Conservation (phyloP, 2,329 filamentous ascomycete genomes). For the Blumeria graminis region DNA sequence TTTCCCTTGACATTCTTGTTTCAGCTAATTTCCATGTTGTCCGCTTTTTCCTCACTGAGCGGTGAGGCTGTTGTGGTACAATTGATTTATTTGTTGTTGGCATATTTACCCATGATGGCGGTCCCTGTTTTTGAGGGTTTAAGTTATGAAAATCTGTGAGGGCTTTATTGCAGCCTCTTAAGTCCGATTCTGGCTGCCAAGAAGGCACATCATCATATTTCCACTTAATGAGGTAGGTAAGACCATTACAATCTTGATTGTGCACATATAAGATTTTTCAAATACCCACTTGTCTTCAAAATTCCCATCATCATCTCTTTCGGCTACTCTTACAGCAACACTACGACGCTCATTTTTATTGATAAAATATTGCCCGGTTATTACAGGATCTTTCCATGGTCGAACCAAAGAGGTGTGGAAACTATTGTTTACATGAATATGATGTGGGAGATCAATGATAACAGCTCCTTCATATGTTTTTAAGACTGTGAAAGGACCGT, state of each 20-base stretch:
- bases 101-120: neutral
- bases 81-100: too few relatives aligned
- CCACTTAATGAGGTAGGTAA: neutral
- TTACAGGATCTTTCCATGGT: too few relatives aligned
- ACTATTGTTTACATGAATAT: too few relatives aligned
- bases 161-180: neutral
- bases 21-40: neutral
- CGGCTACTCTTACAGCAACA: neutral
- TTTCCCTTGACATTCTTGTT: too few relatives aligned
- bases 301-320: constrained; percentile 1
- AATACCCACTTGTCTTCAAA: neutral
- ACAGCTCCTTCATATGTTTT: too few relatives aligned
- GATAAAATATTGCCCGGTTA: neutral
- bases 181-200: neutral
- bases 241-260: constrained; percentile 22
- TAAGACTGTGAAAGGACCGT: too few relatives aligned
- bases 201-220: neutral
- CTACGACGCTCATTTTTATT: neutral
- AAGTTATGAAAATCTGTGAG: neutral
- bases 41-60: neutral
- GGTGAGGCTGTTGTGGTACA: neutral
- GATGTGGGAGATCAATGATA: too few relatives aligned
- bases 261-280: constrained; percentile 25
- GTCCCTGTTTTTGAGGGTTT: neutral
- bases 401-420: too few relatives aligned